phyloP scores from a whole-genome alignment of 257 asterid species.

The Solanum dulcamara region DNA sequence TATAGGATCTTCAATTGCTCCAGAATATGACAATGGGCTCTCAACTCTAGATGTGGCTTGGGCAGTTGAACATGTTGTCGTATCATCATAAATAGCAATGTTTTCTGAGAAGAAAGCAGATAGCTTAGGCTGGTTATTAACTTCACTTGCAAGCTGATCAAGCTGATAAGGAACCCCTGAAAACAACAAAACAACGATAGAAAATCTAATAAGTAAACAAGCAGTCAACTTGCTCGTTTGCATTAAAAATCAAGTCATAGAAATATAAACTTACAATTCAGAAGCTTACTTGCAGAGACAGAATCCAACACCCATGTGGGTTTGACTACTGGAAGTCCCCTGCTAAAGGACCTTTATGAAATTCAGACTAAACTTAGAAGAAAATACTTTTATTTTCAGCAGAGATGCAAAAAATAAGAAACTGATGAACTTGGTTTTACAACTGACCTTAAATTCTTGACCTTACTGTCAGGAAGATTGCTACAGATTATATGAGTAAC shows the following conservation, averaged over 20 bases:
- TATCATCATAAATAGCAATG: conserved; percentile 19
- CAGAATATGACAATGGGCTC: conserved; percentile 12
- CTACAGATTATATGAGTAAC: conserved; percentile 95
- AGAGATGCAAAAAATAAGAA: conserved; percentile 6
- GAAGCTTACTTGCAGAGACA: conserved; percentile 70
- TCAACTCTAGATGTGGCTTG: conserved; percentile 17
- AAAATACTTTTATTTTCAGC: not conserved
- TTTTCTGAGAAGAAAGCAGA: conserved; percentile 58
- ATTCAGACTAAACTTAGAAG: not conserved
- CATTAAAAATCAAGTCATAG: not conserved
- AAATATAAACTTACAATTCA: conserved; percentile 54
- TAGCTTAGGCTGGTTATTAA: conserved; percentile 58
- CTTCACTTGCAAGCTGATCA: conserved; percentile 61
- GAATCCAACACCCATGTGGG: conserved; percentile 90
- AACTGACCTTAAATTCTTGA: conserved; percentile 81
- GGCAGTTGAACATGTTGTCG: conserved; percentile 19
- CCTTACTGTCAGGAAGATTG: conserved; percentile 90
- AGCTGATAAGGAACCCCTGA: conserved; percentile 91
- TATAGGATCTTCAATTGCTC: conserved; percentile 12
- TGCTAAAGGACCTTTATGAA: conserved; percentile 71
- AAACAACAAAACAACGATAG: conserved; percentile 1
- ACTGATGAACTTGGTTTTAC: not conserved
- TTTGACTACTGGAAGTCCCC: conserved; percentile 94
- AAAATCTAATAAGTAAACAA: not conserved
- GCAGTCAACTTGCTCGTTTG: not conserved